Base-by-base conservation (phyloP, 441 rosid species). In the Populus tomentosa region DNA sequence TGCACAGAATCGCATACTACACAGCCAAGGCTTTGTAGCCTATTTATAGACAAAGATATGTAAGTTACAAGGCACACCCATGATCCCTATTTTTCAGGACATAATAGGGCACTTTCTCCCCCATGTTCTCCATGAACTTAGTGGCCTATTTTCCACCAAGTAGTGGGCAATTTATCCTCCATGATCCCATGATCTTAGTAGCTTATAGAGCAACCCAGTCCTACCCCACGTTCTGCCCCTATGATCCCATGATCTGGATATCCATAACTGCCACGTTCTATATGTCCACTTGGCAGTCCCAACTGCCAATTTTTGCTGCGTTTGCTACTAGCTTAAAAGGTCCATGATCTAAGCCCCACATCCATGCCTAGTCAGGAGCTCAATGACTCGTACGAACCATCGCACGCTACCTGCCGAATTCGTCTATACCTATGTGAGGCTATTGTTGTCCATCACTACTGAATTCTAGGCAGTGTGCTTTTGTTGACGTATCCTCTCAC, bases 351-450 rank as follows among this genome's bases (percentile, higher is more conserved):
- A 50, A 50, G 20, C 7, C n/a, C 7, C 20, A 50, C 0, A 8
- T 1, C 7, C n/a, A 50, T 50, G 8, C 7, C 20, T 0, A 1
- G n/a, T 6, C 8, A 50, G 0, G 59, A 50, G 7, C 59, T 16
- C 8, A 16, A 50, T 50, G n/a, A 50, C 3, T 50, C 0, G 3
- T 16, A 16, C 0, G 1, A 16, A 50, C 20, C 20, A 50, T 16
- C 0, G 2, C 59, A 5, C 3, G 7, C 2, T 50, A 0, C 7
- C 0, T 16, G 2, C 0, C 0, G 0, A 50, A 50, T 5, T 50
- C 7, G 0, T 50, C n/a, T 16, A 1, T 50, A 0, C 2, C 59
- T 14, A 46, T 46, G 2, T 0, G 4, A 46, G 56, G 56, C 0
- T 46, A 4, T 5, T 2, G 7, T 0, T 50, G 0, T 50, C 59